phyloP scores from a whole-genome alignment of 192 early-diverging fungal genomes.

The Entomortierella beljakovae region DNA sequence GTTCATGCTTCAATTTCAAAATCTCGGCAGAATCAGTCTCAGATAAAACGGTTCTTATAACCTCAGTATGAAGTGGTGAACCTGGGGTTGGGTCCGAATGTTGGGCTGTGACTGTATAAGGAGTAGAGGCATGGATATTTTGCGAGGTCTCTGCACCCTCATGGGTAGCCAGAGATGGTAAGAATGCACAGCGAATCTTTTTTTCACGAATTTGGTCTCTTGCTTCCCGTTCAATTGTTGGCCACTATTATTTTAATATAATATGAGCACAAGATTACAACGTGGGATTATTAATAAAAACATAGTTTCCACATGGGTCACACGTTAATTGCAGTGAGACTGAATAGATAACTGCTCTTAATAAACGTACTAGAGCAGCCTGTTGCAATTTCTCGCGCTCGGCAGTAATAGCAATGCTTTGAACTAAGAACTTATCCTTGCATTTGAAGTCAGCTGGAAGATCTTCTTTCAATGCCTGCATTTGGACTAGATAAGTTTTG shows the following conservation, averaged over 20 bases:
- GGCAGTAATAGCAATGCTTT: slow-evolving; percentile 81
- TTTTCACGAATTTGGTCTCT: slow-evolving; percentile 73
- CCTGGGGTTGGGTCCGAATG: slow-evolving; percentile 1
- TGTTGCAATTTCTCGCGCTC: slow-evolving; percentile 71
- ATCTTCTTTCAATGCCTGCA: slow-evolving; percentile 91
- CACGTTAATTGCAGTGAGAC: neutral
- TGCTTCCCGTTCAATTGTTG: slow-evolving; percentile 67
- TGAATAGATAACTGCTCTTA: neutral
- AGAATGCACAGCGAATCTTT: slow-evolving; percentile 73
- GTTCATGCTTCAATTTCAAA: slow-evolving; percentile 30
- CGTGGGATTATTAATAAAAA: neutral
- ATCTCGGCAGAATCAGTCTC: slow-evolving; percentile 7
- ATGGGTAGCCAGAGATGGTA: slow-evolving; percentile 41
- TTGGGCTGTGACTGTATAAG: neutral
- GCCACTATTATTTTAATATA: slow-evolving; percentile 60
- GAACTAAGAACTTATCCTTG: slow-evolving; percentile 98
- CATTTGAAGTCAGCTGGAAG: slow-evolving; percentile 82
- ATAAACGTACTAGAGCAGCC: slow-evolving; percentile 66
- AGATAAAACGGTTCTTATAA: neutral
- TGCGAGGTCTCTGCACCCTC: slow-evolving; percentile 15
- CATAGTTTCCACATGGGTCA: neutral
- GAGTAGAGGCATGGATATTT: neutral
- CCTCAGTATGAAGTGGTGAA: slow-evolving; percentile 12
- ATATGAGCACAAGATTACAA: neutral
- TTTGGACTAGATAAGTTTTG: slow-evolving; percentile 67